These are phyloP conservation scores for Aureobasidium namibiae DNA, from an alignment of 2,329 filamentous ascomycete species.

Conservation along the genomic window DNA sequence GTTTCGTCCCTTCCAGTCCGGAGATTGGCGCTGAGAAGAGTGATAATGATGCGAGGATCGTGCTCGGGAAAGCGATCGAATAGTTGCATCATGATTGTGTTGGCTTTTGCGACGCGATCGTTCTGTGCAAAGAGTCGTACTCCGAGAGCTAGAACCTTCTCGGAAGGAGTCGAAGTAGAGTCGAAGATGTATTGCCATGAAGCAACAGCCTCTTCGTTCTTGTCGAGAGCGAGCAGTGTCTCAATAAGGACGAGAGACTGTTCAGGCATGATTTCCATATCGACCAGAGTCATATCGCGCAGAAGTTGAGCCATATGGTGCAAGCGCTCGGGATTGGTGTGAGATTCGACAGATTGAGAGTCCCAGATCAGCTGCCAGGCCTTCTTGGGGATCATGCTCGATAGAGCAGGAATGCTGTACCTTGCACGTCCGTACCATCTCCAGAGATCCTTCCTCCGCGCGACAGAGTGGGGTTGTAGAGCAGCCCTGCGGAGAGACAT, in stretches of 20 bases:
- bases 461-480: not conserved
- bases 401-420: constrained; percentile 16
- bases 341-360: constrained; percentile 18
- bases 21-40: constrained; percentile 62
- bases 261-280: constrained; percentile 17
- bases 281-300: constrained; percentile 22
- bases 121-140: constrained; percentile 54
- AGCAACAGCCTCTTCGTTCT: constrained; percentile 23
- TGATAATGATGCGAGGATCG: constrained; percentile 52
- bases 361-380: constrained; percentile 30
- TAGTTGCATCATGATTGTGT: constrained; percentile 48
- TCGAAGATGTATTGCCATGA: constrained; percentile 25
- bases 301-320: constrained; percentile 21
- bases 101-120: constrained; percentile 52
- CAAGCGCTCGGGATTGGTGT: constrained; percentile 17
- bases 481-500: constrained; percentile 9
- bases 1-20: constrained; percentile 43
- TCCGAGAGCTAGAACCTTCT: constrained; percentile 52
- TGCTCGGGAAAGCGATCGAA: constrained; percentile 37
- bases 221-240: constrained; percentile 22
- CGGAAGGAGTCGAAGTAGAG: not conserved
- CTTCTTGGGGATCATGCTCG: constrained; percentile 19
- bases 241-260: constrained; percentile 24
- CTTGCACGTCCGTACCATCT: constrained; percentile 24
- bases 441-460: constrained; percentile 21